A percentile compares a stretch with the other conserved stretches of the same genome.
These are phyloP conservation scores for Chytriomyces hyalinus DNA, from an alignment of 192 early-diverging fungal species.

Conservation along the genomic window DNA sequence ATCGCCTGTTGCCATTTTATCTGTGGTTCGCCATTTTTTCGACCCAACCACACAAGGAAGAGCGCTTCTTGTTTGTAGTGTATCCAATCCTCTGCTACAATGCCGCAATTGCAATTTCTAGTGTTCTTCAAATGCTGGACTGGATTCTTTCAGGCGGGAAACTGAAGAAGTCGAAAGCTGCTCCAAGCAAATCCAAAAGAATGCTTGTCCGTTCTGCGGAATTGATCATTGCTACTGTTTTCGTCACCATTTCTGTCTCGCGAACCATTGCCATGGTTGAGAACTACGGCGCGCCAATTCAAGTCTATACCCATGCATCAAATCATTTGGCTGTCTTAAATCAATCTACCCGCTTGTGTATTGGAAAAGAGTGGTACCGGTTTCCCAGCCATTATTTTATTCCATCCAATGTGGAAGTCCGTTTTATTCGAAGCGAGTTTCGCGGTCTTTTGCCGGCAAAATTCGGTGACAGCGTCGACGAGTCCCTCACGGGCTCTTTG, in stretches of 20 bases:
- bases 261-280: constrained; percentile 70
- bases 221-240: constrained; percentile 36
- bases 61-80: constrained; percentile 89
- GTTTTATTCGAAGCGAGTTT: constrained; percentile 75
- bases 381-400: constrained; percentile 93
- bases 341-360: constrained; percentile 62
- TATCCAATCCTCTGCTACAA: constrained; percentile 88
- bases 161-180: neutral
- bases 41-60: constrained; percentile 95
- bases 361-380: constrained; percentile 94
- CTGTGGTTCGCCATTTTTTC: constrained; percentile 80
- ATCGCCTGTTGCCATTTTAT: constrained; percentile 69
- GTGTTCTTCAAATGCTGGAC: neutral
- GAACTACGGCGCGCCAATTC: constrained; percentile 79
- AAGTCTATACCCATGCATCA: constrained; percentile 56
- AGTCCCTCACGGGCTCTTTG: neutral
- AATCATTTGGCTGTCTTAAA: too few relatives aligned
- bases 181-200: neutral
- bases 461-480: constrained; percentile 59
- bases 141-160: neutral
- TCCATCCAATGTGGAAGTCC: constrained; percentile 66
- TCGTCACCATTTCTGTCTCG: constrained; percentile 64
- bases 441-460: constrained; percentile 83
- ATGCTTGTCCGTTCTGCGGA: neutral
- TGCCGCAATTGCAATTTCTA: constrained; percentile 61